Conservation (phyloP, 2,329 filamentous ascomycete genomes). For the Ophiostoma perfectum region DNA sequence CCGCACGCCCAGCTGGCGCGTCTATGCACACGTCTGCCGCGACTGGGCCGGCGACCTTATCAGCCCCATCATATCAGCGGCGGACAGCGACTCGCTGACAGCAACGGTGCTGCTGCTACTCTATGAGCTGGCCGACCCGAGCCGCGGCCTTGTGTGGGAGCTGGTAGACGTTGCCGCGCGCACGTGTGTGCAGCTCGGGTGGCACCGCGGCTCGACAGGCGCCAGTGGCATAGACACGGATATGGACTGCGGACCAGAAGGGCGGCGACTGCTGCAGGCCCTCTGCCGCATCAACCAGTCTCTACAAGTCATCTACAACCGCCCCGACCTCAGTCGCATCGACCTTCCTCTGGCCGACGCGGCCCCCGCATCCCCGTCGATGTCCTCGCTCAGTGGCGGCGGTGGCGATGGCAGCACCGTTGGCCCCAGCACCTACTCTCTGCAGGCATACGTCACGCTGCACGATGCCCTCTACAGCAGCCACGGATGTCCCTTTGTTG, state of each 20-base stretch:
- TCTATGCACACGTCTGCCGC: neutral
- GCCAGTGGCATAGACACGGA: neutral
- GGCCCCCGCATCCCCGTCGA: neutral
- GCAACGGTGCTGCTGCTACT: neutral
- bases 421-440: neutral
- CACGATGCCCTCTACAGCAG: neutral
- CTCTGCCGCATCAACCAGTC: neutral
- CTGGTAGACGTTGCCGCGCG: neutral
- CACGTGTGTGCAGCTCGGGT: neutral
- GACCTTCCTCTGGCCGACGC: neutral
- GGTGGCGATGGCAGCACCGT: neutral
- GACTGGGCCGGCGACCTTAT: neutral
- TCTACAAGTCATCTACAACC: neutral
- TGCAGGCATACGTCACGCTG: neutral
- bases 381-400: too few relatives aligned
- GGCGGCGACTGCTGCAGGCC: neutral
- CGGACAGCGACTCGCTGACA: neutral
- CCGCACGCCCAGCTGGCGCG: neutral
- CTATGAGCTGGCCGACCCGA: neutral
- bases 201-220: neutral
- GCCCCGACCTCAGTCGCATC: neutral
- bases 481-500: neutral
- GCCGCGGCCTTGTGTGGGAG: neutral
- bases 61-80: neutral
- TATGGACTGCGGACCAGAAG: neutral